A percentile compares a stretch with the other conserved stretches of the same genome.
Conservation (phyloP, 2,329 filamentous ascomycete species). For the Zelopaecilomyces penicillatus region DNA sequence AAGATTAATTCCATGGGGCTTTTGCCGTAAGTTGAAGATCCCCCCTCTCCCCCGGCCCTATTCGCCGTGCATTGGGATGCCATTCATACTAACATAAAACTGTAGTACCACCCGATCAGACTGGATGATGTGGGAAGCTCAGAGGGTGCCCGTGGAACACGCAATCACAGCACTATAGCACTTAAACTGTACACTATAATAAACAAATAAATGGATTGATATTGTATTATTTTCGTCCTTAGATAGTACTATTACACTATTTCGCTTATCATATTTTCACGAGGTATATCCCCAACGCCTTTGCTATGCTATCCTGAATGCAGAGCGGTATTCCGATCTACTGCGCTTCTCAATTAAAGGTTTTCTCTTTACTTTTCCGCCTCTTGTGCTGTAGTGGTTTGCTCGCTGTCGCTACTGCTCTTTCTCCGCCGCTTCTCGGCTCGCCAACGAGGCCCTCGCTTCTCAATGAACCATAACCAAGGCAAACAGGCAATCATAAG, state of each 20-base stretch:
- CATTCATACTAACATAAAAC: constrained; percentile 1
- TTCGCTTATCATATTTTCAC: background rate
- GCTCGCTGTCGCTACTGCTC: constrained; percentile 13
- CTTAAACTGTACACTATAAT: background rate
- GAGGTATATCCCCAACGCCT: constrained; percentile 3
- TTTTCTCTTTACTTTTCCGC: constrained; percentile 1
- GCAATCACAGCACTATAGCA: constrained; percentile 54
- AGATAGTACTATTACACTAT: background rate
- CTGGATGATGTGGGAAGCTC: constrained; percentile 92
- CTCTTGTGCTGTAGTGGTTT: background rate
- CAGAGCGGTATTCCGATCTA: background rate
- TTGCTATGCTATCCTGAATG: constrained; percentile 8
- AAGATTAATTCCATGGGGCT: constrained; percentile 96
- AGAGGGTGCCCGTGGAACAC: constrained; percentile 59
- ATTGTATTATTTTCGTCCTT: background rate
- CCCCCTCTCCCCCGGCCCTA: background rate
- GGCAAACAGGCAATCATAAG: constrained; percentile 42
- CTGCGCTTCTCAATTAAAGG: background rate
- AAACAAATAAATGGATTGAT: background rate
- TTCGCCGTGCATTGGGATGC: constrained; percentile 9
- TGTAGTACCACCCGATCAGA: constrained; percentile 84
- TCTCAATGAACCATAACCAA: constrained; percentile 40
- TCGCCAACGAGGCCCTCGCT: constrained; percentile 41
- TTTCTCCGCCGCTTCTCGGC: constrained; percentile 36
- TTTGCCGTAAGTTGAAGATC: constrained; percentile 60